Percentiles rank a stretch among this genome's conserved stretches.
phyloP scores from a whole-genome alignment of 805 yeast genomes.

The Saccharomyces cerevisiae region DNA sequence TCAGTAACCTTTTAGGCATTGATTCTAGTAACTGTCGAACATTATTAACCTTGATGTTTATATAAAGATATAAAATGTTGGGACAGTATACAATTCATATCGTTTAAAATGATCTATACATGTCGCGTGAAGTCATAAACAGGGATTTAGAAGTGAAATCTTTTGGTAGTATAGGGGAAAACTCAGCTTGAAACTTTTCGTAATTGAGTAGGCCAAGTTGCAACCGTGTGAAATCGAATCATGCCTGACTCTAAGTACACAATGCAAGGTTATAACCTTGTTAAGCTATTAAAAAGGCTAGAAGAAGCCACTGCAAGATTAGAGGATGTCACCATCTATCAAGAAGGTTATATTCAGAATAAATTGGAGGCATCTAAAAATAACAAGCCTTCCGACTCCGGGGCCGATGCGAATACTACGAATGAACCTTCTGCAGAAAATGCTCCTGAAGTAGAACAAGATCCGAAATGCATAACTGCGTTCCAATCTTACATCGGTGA shows the following conservation, averaged over 20 bases:
- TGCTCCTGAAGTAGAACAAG: slow-evolving; percentile 16
- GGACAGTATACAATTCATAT: neutral
- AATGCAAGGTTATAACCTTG: slow-evolving; percentile 76
- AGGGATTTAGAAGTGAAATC: neutral
- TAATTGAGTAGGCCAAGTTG: neutral
- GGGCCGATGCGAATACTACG: neutral
- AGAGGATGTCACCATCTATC: slow-evolving; percentile 79
- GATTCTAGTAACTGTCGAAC: neutral
- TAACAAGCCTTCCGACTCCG: neutral
- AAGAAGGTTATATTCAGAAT: slow-evolving; percentile 45
- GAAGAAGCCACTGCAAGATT: slow-evolving; percentile 91
- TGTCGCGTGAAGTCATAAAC: neutral
- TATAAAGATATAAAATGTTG: neutral
- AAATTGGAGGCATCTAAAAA: slow-evolving; percentile 15
- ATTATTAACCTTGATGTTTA: neutral
- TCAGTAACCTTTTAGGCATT: neutral
- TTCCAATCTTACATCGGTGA: slow-evolving; percentile 49
- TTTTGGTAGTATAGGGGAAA: slow-evolving; percentile 1
- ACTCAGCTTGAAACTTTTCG: neutral
- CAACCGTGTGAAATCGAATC: neutral
- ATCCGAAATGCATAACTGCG: slow-evolving; percentile 40
- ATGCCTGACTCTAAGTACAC: slow-evolving; percentile 18
- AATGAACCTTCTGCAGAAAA: slow-evolving; percentile 5
- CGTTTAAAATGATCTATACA: neutral
- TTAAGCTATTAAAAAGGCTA: slow-evolving; percentile 70